Evolutionary conservation across 2,329 filamentous ascomycete species (phyloP), one percentile per base, ranked within the genome.

Genomic region (Diaporthe sp.): DNA sequence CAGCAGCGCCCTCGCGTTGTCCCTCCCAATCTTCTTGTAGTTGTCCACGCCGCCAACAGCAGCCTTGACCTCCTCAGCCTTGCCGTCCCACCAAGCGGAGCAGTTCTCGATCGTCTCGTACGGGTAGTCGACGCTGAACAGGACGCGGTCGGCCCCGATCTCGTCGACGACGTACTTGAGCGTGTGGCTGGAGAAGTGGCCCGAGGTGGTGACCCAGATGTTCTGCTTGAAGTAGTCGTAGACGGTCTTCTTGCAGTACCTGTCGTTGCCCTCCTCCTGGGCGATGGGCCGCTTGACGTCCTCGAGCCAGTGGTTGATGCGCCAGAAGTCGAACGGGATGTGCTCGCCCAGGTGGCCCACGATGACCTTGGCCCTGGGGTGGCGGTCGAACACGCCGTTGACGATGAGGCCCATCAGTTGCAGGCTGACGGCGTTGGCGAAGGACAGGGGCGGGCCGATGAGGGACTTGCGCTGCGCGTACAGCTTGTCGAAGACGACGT

Each of bases 381-480:
- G 83, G 28, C 87, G 82, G 74, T 89, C 87, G 65, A 88, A 88
- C n/a, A 88, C 86, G 61, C 87, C 87, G 76, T 88, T 88, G 69
- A 85, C 86, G 19, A 88, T 83, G 81, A 89, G 85, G 22, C 87
- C 86, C 15, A 93, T 83, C 0, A 88, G 82, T 79, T 93, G 91
- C 0, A 92, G 86, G 75, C 85, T 88, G 73, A 92, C 89, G 8
- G 88, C 90, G 0, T 91, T 87, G 4, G 90, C 89, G 68, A 92
- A 92, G 73, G 85, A 88, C 9, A 91, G 85, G 0, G 90, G 89
- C 1, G 90, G 89, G 0, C 91, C 91, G 59, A 92, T 83, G 39
- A 92, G 87, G 86, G 88, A 92, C 79, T 88, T 88, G 31, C 90
- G 86, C 78, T 91, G 85, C 1, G 87, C 88, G 86, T 88, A 92